Base-by-base conservation (phyloP, 441 rosid genomes). In the Manihot esculenta region DNA sequence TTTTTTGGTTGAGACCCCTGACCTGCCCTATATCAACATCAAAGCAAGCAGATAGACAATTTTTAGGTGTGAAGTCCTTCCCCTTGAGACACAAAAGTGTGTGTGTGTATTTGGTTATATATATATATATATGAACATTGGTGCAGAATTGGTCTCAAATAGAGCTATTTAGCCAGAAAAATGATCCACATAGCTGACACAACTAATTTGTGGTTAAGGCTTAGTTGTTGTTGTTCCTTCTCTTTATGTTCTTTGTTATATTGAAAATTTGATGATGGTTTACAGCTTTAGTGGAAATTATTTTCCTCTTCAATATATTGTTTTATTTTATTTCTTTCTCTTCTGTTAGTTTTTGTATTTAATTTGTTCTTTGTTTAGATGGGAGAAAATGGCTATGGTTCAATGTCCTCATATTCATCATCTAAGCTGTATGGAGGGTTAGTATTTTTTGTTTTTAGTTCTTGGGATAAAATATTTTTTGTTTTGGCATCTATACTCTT, bases 341-440 rank as follows among this genome's bases (percentile, higher is more conserved):
- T 58, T 53, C 9, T 64, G 55, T 14, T 68, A 55, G 27, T 26
- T 41, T 30, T 54, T 20, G 48, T 54, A 18, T 48, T 50, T 73
- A 9, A 6, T 65, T 66, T 35, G 3, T 35, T 73, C 76, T 20
- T 30, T 51, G 17, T 66, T 64, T 72, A 92, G 99, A 83, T 81
- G 77, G 83, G 86, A n/a, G 94, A 90, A 11, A 87, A 75, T 72
- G 82, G 84, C 72, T 93, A 86, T 66, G 88, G 90, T 69, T 85
- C 96, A 24, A 70, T 85, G 81, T 69, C 92, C 13, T 86, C 97
- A 7, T 85, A 88, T 83, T 73, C 97, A 15, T 89, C 97, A 57
- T 85, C 98, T 61, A 92, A 82, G 81, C 74, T 85, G 53, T 87
- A 86, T 75, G 90, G 84, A 84, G 91, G 93, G 99, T 94, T 62